These are phyloP conservation scores for Brettanomyces anomalus DNA, from an alignment of 805 yeast genomes.

Conservation along the genomic window DNA sequence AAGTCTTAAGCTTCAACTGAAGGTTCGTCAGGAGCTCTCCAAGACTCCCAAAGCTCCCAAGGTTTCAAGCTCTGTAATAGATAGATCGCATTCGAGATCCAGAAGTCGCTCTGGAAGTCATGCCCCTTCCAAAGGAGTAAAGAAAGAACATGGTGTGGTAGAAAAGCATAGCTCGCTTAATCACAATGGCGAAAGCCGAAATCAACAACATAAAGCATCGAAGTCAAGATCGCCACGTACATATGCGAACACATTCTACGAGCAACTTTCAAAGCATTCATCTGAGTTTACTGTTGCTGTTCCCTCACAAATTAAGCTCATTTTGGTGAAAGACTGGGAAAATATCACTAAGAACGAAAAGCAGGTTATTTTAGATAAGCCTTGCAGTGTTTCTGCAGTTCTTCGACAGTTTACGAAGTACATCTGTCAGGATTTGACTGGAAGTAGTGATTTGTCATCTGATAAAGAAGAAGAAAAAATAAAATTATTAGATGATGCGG, in stretches of 20 bases:
- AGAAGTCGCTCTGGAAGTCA: too few species aligned
- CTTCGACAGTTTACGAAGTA: constrained; percentile 36
- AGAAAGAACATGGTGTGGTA: not conserved
- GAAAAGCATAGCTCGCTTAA: too few species aligned
- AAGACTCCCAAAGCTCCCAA: not conserved
- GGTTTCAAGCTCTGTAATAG: not conserved
- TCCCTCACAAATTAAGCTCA: constrained; percentile 57
- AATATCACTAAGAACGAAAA: constrained; percentile 71
- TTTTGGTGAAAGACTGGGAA: constrained; percentile 92
- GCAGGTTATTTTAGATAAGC: constrained; percentile 55
- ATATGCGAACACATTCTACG: not conserved
- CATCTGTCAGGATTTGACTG: not conserved
- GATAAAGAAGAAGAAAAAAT: constrained; percentile 36
- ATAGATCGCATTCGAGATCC: not conserved
- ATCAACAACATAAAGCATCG: not conserved
- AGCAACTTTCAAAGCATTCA: not conserved
- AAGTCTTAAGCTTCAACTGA: constrained; percentile 35
- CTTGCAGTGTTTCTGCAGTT: constrained; percentile 42
- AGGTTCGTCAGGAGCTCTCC: constrained; percentile 8
- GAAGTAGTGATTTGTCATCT: too few species aligned
- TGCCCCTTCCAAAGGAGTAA: not conserved
- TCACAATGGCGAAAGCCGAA: too few species aligned
- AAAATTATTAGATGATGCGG: constrained; percentile 28
- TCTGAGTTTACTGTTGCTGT: constrained; percentile 23
- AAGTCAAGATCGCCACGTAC: not conserved